These are phyloP conservation scores for Trichomonascus vanleenenianus DNA, from an alignment of 805 yeast genomes.

Conservation along the genomic window DNA sequence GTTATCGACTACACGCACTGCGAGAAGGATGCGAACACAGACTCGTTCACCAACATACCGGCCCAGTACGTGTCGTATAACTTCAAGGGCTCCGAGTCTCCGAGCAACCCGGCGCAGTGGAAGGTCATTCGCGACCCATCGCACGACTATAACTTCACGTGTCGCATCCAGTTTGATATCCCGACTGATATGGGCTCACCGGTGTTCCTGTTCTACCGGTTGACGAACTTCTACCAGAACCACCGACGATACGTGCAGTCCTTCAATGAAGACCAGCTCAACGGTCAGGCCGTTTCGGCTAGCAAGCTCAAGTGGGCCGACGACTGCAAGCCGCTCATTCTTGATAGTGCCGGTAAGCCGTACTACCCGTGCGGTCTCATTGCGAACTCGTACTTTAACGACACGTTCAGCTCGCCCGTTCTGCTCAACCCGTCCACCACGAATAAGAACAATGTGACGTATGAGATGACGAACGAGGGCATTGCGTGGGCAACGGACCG, in stretches of 20 bases:
- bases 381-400: conserved; percentile 89
- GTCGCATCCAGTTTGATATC: conserved; percentile 63
- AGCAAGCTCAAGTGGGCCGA: conserved; percentile 40
- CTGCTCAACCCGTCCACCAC: conserved; percentile 24
- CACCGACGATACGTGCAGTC: conserved; percentile 90
- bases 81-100: conserved; percentile 41
- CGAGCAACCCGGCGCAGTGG: conserved; percentile 55
- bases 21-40: conserved; percentile 39
- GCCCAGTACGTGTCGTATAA: conserved; percentile 48
- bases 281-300: conserved; percentile 59
- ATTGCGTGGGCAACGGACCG: conserved; percentile 85
- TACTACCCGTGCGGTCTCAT: conserved; percentile 93
- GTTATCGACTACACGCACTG: conserved; percentile 73
- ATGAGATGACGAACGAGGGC: conserved; percentile 42
- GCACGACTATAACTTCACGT: conserved; percentile 34
- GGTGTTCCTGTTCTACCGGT: conserved; percentile 68
- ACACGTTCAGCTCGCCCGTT: conserved; percentile 57
- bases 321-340: conserved; percentile 59
- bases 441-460: conserved; percentile 27
- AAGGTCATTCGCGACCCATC: conserved; percentile 32
- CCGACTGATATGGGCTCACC: conserved; percentile 68
- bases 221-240: conserved; percentile 89
- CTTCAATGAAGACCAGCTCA: conserved; percentile 70
- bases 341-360: conserved; percentile 45
- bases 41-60: conserved; percentile 47